Base-by-base conservation (phyloP, 192 early-diverging fungal genomes). In the Chytriomyces hyalinus region DNA sequence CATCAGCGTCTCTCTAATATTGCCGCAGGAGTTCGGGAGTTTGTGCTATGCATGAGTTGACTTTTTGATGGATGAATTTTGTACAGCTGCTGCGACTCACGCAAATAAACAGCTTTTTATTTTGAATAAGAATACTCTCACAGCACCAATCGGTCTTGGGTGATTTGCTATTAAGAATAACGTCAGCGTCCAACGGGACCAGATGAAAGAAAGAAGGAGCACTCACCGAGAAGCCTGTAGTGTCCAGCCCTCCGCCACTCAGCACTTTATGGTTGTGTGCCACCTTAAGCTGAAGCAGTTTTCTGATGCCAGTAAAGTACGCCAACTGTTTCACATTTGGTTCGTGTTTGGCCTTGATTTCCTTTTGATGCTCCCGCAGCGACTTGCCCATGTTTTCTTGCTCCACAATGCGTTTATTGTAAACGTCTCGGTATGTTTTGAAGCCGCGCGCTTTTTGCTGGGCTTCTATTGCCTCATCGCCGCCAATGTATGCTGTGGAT, bases 401-500 rank as follows among this genome's bases (percentile, higher is more conserved):
- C 73, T 90, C 89, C 20, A 76, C 13, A 26, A 89, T 85, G 64
- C 83, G 82, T 51, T 83, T 81, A 43, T 74, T 81, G 78, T 90
- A 90, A 65, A 90, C 72, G 28, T 90, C 89, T 10, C 89, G 66
- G 65, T 89, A 90, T 11, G 89, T 86, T 72, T 89, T 89, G 81
- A 90, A 90, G 6, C 89, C 89, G 13, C 88, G 73, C 28, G 72
- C 53, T 69, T 86, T 84, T 79, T 88, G 86, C 62, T 76, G 49
- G 3, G 67, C 69, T 77, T 90, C 89, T 8, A 86, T 59, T 7
- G 72, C 78, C 11, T 90, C 89, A 73, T 90, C 89, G 13, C 85
- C 88, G 43, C 89, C 89, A 76, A 90, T 89, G 81, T 90, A 90
- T 2, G 85, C 85, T 67, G 88, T 90, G 82, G 36, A 36, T 36